phyloP scores from a whole-genome alignment of 345 rosid species.

The Dipteronia dyeriana region DNA sequence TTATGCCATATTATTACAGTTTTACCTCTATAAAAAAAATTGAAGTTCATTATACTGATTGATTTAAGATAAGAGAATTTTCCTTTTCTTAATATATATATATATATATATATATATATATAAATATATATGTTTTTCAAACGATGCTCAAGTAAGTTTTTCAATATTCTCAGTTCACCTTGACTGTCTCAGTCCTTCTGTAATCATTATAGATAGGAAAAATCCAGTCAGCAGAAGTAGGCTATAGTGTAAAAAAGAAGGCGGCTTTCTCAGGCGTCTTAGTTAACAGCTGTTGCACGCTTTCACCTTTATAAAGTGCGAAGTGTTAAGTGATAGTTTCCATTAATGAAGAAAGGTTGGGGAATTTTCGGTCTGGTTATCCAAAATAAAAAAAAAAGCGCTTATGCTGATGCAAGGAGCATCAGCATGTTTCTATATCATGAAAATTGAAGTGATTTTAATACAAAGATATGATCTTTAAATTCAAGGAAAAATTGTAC shows the following conservation, averaged over 20 bases:
- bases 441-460: background rate
- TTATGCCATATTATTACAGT: background rate
- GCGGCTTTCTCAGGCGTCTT: background rate
- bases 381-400: background rate
- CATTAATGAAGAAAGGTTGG: too few species aligned
- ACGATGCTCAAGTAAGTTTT: background rate
- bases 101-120: too few species aligned
- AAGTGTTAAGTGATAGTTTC: too few species aligned
- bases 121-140: background rate
- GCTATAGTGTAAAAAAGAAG: background rate
- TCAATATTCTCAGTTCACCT: background rate
- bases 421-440: background rate
- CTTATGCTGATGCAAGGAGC: background rate
- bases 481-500: background rate
- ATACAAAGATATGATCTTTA: background rate
- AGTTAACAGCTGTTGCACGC: background rate
- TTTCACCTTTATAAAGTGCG: background rate
- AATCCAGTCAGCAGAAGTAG: background rate
- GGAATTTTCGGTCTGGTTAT: too few species aligned
- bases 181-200: background rate
- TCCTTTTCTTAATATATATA: too few species aligned
- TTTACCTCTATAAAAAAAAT: background rate
- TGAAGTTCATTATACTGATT: background rate
- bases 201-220: background rate
- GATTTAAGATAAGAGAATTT: background rate